phyloP scores from a whole-genome alignment of 2,329 filamentous ascomycete species.

The Elsinoe arachidis region DNA sequence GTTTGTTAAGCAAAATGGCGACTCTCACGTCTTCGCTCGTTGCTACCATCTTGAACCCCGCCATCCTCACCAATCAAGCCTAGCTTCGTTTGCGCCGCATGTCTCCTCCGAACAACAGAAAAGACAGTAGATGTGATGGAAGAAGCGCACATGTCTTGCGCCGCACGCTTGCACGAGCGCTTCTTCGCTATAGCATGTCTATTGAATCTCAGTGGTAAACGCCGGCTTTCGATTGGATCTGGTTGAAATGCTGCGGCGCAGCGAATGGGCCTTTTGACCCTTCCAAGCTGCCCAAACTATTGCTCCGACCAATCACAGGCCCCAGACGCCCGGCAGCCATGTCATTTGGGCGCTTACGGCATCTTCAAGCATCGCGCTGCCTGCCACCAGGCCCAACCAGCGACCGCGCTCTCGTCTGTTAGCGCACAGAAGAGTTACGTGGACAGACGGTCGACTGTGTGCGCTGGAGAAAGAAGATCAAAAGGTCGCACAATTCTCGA shows the following conservation, averaged over 20 bases:
- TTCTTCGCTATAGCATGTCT: background rate
- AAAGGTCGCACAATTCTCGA: background rate
- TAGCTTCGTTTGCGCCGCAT: background rate
- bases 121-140: background rate
- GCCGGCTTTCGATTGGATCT: background rate
- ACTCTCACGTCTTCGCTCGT: no score
- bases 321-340: background rate
- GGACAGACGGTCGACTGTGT: background rate
- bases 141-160: background rate
- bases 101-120: background rate
- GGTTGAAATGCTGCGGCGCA: background rate
- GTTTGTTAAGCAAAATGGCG: no score
- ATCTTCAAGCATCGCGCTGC: constrained; percentile 9
- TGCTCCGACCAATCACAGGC: background rate
- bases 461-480: background rate
- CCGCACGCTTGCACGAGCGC: background rate
- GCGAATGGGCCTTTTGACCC: background rate
- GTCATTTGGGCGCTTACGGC: constrained; percentile 11
- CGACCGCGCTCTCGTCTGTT: background rate
- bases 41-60: background rate
- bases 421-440: background rate
- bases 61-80: background rate
- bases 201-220: background rate
- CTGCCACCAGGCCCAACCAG: constrained; percentile 8
- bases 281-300: background rate